These are phyloP conservation scores for Crithidia expoeki DNA, from an alignment of 208 protist genomes.

Conservation along the genomic window DNA sequence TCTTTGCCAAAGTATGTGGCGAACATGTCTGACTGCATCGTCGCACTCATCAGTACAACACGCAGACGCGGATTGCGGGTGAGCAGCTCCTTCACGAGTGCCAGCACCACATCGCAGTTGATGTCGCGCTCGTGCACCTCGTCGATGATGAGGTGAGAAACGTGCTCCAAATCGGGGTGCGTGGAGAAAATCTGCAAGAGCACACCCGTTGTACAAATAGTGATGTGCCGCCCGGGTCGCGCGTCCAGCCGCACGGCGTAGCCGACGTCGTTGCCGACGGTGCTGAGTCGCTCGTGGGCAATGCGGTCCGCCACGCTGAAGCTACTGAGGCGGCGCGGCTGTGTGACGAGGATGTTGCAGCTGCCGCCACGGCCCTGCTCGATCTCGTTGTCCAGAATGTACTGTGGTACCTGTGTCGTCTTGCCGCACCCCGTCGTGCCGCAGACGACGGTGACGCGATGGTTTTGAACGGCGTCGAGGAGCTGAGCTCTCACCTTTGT, in stretches of 20 bases:
- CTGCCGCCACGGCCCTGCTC: conserved; percentile 44
- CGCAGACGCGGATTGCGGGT: conserved; percentile 82
- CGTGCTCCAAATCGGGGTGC: conserved; percentile 85
- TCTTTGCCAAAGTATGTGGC: conserved; percentile 93
- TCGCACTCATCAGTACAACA: conserved; percentile 99
- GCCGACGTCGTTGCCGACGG: conserved; percentile 94
- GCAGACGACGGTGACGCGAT: conserved; percentile 87
- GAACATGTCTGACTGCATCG: conserved; percentile 97
- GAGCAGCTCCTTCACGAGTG: conserved; percentile 92
- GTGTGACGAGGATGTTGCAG: conserved; percentile 93
- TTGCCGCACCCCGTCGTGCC: conserved; percentile 93
- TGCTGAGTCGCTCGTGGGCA: conserved; percentile 93
- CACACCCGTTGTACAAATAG: conserved; percentile 98
- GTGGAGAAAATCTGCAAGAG: conserved; percentile 95
- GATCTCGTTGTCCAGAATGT: conserved; percentile 88
- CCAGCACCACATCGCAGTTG: conserved; percentile 98
- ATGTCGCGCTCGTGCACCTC: conserved; percentile 99
- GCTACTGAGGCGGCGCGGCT: conserved; percentile 98
- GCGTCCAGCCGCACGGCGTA: conserved; percentile 98
- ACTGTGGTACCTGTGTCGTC: conserved; percentile 93
- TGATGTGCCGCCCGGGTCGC: conserved; percentile 91
- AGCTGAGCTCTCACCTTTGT: conserved; percentile 42
- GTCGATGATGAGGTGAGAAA: conserved; percentile 98
- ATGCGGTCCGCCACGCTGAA: conserved; percentile 98
- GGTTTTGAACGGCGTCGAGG: conserved; percentile 53